Conservation (phyloP, 331 rosid genomes). For the Spiraea crenata region DNA sequence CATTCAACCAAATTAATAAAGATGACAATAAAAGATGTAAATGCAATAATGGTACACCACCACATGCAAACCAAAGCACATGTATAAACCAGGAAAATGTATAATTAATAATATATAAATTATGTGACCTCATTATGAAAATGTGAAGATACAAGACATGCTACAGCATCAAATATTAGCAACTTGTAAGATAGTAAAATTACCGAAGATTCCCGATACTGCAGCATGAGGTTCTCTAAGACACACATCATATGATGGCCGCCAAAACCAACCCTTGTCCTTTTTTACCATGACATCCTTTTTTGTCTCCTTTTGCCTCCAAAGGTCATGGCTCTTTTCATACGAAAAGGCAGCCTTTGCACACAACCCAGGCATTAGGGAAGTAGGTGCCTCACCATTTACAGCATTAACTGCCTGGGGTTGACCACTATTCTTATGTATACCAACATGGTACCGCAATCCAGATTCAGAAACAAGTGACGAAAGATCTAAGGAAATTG, state of each 20-base stretch:
- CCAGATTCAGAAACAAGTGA: slow-evolving; percentile 64
- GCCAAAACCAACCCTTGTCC: slow-evolving; percentile 22
- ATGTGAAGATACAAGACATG: not conserved
- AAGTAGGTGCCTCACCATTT: slow-evolving; percentile 41
- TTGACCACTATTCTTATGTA: slow-evolving; percentile 64
- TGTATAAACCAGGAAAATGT: not conserved
- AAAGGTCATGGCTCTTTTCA: slow-evolving; percentile 59
- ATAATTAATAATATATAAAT: not conserved
- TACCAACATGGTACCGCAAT: slow-evolving; percentile 70
- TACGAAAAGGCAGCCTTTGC: slow-evolving; percentile 79
- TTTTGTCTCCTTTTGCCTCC: slow-evolving; percentile 45
- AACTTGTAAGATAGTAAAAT: slow-evolving; percentile 13
- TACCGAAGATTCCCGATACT: slow-evolving; percentile 76
- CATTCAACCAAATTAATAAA: not conserved
- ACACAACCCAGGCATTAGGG: slow-evolving; percentile 75
- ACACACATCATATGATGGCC: slow-evolving; percentile 60
- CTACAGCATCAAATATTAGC: not conserved
- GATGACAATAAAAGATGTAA: no score
- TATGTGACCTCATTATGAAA: no score
- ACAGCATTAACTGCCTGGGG: slow-evolving; percentile 50
- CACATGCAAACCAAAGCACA: not conserved
- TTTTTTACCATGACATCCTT: slow-evolving; percentile 28
- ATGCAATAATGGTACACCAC: not conserved
- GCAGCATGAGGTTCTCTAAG: slow-evolving; percentile 75
- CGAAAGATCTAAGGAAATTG: slow-evolving; percentile 67